Evolutionary conservation across 441 rosid genomes (phyloP), one percentile per base, ranked within the genome.

Genomic region (Populus trichocarpa): DNA sequence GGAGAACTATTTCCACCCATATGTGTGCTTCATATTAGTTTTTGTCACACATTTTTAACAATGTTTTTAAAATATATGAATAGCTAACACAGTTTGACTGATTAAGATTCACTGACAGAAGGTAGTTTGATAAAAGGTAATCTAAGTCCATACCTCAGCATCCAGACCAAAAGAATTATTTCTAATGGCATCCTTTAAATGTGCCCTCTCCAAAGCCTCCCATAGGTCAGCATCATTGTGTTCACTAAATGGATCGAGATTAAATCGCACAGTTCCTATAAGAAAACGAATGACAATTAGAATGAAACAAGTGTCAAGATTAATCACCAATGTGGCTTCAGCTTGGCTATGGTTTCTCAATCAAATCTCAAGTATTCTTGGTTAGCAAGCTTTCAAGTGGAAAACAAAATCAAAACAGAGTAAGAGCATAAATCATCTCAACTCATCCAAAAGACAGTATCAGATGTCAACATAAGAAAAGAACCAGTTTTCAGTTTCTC

Each of bases 181-280:
- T 80, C 85, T 78, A 83, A 95, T 86, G 75, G 89, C 90, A 83
- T 93, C 98, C 88, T 93, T 95, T 70, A 97, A 83, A 89, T 97
- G 95, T 12, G 99, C 98, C 84, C 98, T 95, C 83, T 92, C 93
- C 35, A 95, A 81, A 80, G 99, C 95, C 86, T 97, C 99, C 99
- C 99, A 92, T 10, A 97, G 90, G 73, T 92, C 98, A 78, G 95
- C 86, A 83, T 95, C 99, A 77, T 78, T 91, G 83, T 93, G 96
- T 83, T 97, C 97, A 78, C 83, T 80, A 77, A 97, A 97, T 32
- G 99, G 99, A 81, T 97, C 98, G 26, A 97, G 91, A 84, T 95
- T 97, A 80, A 92, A 88, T 76, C 98, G 84, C 84, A 97, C 98
- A 79, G 92, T 88, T 82, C 99, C 99, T 97, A 79, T 61, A 82